A percentile compares a stretch with the other conserved stretches of the same genome.
These are phyloP conservation scores for Cadophora malorum DNA, from an alignment of 2,329 filamentous ascomycete species.

Conservation along the genomic window DNA sequence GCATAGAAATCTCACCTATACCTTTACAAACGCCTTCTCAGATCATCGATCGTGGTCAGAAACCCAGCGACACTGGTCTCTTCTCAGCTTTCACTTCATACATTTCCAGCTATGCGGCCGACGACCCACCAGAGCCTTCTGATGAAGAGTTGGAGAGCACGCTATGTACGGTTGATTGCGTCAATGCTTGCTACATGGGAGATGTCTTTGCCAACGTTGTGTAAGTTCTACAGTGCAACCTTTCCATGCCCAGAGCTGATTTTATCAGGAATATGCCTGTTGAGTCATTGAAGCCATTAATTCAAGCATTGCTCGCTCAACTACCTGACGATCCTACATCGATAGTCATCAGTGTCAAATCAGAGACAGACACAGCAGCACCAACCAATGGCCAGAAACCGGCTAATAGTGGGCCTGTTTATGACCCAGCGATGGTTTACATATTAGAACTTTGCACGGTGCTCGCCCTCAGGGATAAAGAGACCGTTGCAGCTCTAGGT, in stretches of 20 bases:
- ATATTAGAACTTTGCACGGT: constrained; percentile 90
- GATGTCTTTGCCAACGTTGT: constrained; percentile 83
- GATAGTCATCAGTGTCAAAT: constrained; percentile 86
- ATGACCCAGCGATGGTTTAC: constrained; percentile 88
- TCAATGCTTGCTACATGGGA: constrained; percentile 86
- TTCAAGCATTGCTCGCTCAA: constrained; percentile 78
- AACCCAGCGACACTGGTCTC: constrained; percentile 79
- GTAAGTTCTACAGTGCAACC: constrained; percentile 54
- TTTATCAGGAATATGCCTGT: constrained; percentile 63
- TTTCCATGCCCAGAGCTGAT: constrained; percentile 26
- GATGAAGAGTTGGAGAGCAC: constrained; percentile 97
- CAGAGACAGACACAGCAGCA: constrained; percentile 73
- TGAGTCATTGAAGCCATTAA: constrained; percentile 63
- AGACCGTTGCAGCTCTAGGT: constrained; percentile 75
- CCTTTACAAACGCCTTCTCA: constrained; percentile 91
- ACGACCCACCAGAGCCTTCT: constrained; percentile 96
- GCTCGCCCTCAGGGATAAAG: constrained; percentile 75
- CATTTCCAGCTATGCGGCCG: constrained; percentile 97
- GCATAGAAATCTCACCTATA: constrained; percentile 78
- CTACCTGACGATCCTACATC: constrained; percentile 86
- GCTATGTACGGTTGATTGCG: constrained; percentile 90
- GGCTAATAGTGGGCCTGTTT: constrained; percentile 64
- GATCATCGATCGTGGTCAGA: constrained; percentile 85
- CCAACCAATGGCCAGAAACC: constrained; percentile 65
- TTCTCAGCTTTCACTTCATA: constrained; percentile 96